Percentiles rank a stretch among this genome's conserved stretches.
These are phyloP conservation scores for Lipomyces spencermartinsiae DNA, from an alignment of 805 yeast species.

Conservation along the genomic window DNA sequence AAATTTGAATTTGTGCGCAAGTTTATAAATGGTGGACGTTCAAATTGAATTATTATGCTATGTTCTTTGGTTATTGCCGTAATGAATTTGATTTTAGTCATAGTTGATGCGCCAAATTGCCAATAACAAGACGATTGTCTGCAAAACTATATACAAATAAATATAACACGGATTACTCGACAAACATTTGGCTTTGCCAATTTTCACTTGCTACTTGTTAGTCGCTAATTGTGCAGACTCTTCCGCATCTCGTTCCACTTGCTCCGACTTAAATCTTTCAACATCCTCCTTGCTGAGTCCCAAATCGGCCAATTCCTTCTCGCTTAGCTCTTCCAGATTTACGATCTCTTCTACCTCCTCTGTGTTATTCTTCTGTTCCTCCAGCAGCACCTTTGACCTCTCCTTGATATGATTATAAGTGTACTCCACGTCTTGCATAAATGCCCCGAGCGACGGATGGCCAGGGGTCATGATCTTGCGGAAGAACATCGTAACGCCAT, in stretches of 20 bases:
- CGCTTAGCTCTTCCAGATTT: constrained; percentile 30
- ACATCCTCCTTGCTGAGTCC: constrained; percentile 33
- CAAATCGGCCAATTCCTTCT: constrained; percentile 26
- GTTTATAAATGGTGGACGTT: neutral
- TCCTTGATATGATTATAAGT: constrained; percentile 76
- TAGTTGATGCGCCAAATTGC: neutral
- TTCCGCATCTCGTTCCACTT: constrained; percentile 29
- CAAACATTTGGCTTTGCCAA: neutral
- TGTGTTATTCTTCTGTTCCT: constrained; percentile 54
- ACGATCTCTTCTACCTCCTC: constrained; percentile 52
- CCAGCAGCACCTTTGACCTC: constrained; percentile 72
- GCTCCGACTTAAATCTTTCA: constrained; percentile 29
- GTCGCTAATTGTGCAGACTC: constrained; percentile 1
- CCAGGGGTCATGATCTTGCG: constrained; percentile 59
- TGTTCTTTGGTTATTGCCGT: neutral
- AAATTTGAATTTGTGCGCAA: neutral
- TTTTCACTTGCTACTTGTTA: neutral
- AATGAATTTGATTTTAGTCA: neutral
- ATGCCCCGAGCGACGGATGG: constrained; percentile 72
- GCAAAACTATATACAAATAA: neutral
- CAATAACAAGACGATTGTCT: neutral
- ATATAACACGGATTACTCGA: neutral
- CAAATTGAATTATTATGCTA: neutral
- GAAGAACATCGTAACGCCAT: constrained; percentile 71
- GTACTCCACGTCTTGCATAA: constrained; percentile 71